Base-by-base conservation (phyloP, 768 basidiomycete genomes). In the Kondoa malvinella region DNA sequence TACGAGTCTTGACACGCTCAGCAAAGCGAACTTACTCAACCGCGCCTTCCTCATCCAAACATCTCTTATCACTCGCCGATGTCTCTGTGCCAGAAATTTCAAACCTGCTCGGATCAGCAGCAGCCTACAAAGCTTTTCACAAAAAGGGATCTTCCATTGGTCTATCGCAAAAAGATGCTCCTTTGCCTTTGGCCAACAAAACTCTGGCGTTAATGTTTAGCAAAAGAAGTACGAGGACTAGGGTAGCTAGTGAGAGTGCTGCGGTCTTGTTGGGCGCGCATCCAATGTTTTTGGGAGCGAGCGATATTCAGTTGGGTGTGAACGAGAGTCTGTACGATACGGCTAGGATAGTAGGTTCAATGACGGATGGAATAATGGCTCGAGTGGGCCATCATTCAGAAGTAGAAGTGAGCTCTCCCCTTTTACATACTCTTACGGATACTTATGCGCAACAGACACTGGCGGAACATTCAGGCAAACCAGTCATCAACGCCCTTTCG, bases 361-460 rank as follows among this genome's bases (percentile, higher is more conserved):
- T 97, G 92, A 88, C 87, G 67, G 86, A 96, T 77, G 95, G 92
- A 16, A 89, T 97, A 66, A 94, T 97, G 79, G 94, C 95, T 29
- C 86, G 95, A 59, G 92, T 99, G 2, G 91, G 90, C 2, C 87
- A 83, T 31, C 95, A 99, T 77, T 81, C 81, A 1, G 95, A 99
- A 76, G 86, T 97, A 62, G 92, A 94, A 83, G 92, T 89, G 66
- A 57, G 82, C 76, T 1, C 30, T 25, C 59, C 27, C 12, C 34
- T n/a, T 25, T n/a, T n/a, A 33, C 57, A 32, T 25, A 58, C 40
- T 2, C 25, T 66, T 57, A 34, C 27, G 4, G 17, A 30, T 21
- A 14, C 27, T 50, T 27, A 25, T 33, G 17, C 29, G 3, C n/a
- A n/a, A 17, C 69, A 95, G 92, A 89, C 89, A 80, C 81, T 99